Evolutionary conservation across 2,329 filamentous ascomycete genomes (phyloP).

Genomic region (Fusarium pilosicola): DNA sequence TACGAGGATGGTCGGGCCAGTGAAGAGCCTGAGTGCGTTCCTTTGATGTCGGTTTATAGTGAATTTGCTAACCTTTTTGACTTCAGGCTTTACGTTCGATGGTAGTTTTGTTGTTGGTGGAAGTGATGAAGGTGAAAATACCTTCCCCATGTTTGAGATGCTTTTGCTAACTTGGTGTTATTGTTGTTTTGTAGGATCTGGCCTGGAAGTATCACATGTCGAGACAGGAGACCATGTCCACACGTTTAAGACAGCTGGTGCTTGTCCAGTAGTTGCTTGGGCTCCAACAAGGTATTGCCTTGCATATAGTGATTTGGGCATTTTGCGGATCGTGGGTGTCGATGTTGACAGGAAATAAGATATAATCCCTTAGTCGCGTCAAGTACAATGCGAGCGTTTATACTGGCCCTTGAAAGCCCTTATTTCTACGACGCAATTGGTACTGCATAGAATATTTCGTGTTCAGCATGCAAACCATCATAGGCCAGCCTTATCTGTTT

Average conservation of each 20-base stretch:
- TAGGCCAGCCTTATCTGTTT: not conserved
- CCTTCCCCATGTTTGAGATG: not conserved
- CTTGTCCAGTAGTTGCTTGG: constrained; percentile 77
- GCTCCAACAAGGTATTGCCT: constrained; percentile 79
- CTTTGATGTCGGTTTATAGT: not conserved
- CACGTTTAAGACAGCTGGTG: constrained; percentile 73
- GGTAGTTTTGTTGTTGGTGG: constrained; percentile 79
- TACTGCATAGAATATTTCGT: not conserved
- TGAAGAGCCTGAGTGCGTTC: constrained; percentile 72
- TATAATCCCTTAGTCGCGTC: not conserved
- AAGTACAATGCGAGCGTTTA: not conserved
- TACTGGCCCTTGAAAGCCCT: not conserved
- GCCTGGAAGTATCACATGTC: constrained; percentile 75
- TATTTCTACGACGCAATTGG: not conserved
- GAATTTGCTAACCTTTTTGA: constrained; percentile 18
- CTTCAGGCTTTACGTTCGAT: constrained; percentile 77
- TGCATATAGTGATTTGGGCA: constrained; percentile 76
- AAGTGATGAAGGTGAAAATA: constrained; percentile 71
- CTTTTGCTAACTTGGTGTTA: constrained; percentile 2
- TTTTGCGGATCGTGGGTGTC: constrained; percentile 74
- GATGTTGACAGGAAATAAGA: constrained; percentile 57
- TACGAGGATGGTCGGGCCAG: constrained; percentile 73
- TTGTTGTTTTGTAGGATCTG: constrained; percentile 55
- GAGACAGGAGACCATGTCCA: constrained; percentile 80
- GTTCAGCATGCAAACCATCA: not conserved